Evolutionary conservation across 768 basidiomycete genomes (phyloP).

Genomic region (Rhodosporidiobolus sp.): DNA sequence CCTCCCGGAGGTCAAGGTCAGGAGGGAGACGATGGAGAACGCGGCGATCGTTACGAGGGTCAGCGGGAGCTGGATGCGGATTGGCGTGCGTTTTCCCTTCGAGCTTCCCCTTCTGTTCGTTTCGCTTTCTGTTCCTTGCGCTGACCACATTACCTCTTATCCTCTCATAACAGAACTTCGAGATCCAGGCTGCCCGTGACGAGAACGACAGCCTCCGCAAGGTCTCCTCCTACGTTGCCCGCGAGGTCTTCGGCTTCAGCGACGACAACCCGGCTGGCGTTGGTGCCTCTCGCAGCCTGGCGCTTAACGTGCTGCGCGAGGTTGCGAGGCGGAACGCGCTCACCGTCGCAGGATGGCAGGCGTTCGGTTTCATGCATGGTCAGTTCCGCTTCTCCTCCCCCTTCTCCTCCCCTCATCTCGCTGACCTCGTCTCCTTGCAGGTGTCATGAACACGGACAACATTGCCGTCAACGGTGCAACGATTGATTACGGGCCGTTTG

Average conservation of each 20-base stretch:
- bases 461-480: constrained; percentile 54
- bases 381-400: background rate
- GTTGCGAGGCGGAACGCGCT: constrained; percentile 76
- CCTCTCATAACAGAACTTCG: constrained; percentile 62
- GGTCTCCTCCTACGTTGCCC: constrained; percentile 61
- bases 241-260: constrained; percentile 37
- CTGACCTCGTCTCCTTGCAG: constrained; percentile 45
- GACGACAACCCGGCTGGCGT: background rate
- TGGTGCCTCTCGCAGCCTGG: background rate
- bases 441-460: constrained; percentile 96
- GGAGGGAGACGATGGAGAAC: constrained; percentile 66
- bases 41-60: constrained; percentile 43
- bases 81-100: constrained; percentile 58
- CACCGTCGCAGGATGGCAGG: constrained; percentile 97
- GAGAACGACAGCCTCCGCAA: constrained; percentile 71
- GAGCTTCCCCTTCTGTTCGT: too few species aligned
- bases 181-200: constrained; percentile 41
- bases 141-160: constrained; percentile 44
- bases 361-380: constrained; percentile 68
- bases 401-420: constrained; percentile 51
- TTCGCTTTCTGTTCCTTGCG: too few species aligned
- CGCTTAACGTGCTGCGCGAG: constrained; percentile 61
- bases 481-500: constrained; percentile 57
- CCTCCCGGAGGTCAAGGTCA: constrained; percentile 68
- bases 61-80: constrained; percentile 57